These are phyloP conservation scores for Rhizopus delemar DNA, from an alignment of 371 early-diverging fungal genomes.

Conservation along the genomic window DNA sequence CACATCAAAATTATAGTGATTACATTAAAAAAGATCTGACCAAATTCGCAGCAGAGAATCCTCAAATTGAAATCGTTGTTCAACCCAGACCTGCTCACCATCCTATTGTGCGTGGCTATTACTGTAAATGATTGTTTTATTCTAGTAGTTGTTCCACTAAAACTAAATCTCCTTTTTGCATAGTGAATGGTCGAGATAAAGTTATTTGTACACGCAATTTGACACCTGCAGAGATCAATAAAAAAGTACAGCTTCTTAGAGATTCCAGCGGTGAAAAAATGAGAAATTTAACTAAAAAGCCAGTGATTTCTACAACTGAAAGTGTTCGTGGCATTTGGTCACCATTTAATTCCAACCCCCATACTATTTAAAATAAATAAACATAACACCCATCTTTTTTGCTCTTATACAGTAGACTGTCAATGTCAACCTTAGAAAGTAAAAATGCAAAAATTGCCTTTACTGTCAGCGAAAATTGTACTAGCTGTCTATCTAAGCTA, in stretches of 20 bases:
- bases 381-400: too few species aligned
- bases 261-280: slow-evolving; percentile 71
- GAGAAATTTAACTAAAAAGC: slow-evolving; percentile 66
- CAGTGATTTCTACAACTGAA: slow-evolving; percentile 76
- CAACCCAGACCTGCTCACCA: slow-evolving; percentile 78
- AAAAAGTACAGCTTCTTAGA: slow-evolving; percentile 64
- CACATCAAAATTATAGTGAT: slow-evolving; percentile 43
- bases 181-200: slow-evolving; percentile 76
- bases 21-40: slow-evolving; percentile 70
- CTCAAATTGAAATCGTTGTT: slow-evolving; percentile 81
- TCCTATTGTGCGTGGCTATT: slow-evolving; percentile 75
- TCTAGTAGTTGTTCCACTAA: too few species aligned
- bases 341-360: slow-evolving; percentile 77
- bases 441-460: too few species aligned
- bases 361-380: slow-evolving; percentile 53
- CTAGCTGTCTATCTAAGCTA: too few species aligned
- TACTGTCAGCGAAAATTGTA: too few species aligned
- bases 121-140: slow-evolving; percentile 51
- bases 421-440: too few species aligned
- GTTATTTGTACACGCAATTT: slow-evolving; percentile 73
- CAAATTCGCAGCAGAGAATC: slow-evolving; percentile 71
- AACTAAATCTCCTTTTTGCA: too few species aligned
- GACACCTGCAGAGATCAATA: slow-evolving; percentile 60
- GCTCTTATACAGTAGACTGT: too few species aligned
- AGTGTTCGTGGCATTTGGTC: slow-evolving; percentile 90